Evolutionary conservation across 1,139 yeast genomes (phyloP).

Genomic region (Geotrichum restrictum): DNA sequence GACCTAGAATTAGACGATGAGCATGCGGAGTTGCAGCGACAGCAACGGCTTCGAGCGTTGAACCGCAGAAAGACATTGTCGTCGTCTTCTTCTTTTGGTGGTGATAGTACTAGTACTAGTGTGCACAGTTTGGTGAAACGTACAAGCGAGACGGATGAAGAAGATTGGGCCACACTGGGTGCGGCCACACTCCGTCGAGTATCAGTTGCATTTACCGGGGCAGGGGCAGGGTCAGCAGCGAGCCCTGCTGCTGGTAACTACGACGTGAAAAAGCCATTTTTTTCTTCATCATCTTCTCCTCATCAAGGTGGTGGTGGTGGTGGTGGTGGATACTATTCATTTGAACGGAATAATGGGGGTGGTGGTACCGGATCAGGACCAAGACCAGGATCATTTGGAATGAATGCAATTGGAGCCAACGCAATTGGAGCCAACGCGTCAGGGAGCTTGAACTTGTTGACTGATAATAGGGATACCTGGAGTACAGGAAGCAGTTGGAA

Average conservation of each 20-base stretch:
- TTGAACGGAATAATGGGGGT: too few relatives aligned
- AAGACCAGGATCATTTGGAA: too few relatives aligned
- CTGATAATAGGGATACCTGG: background rate
- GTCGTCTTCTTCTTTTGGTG: background rate
- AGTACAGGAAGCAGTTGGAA: background rate
- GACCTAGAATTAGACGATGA: conserved; percentile 18
- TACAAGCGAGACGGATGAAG: conserved; percentile 71
- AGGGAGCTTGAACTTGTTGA: too few relatives aligned
- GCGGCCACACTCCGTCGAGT: conserved; percentile 47
- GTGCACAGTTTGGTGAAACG: too few relatives aligned
- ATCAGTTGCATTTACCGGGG: conserved; percentile 7
- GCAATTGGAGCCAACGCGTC: too few relatives aligned
- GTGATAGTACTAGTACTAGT: too few relatives aligned
- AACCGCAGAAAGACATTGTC: conserved; percentile 57
- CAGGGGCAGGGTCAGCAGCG: background rate
- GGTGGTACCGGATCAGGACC: too few relatives aligned
- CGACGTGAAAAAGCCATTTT: too few relatives aligned
- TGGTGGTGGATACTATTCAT: too few relatives aligned
- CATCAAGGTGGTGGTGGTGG: too few relatives aligned
- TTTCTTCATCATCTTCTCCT: too few relatives aligned
- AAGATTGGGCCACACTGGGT: conserved; percentile 90
- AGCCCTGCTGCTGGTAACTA: background rate
- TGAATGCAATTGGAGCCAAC: too few relatives aligned
- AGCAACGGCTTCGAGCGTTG: conserved; percentile 10
- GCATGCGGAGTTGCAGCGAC: background rate